Base-by-base conservation (phyloP, 345 rosid species). In the Heritiera fomes region DNA sequence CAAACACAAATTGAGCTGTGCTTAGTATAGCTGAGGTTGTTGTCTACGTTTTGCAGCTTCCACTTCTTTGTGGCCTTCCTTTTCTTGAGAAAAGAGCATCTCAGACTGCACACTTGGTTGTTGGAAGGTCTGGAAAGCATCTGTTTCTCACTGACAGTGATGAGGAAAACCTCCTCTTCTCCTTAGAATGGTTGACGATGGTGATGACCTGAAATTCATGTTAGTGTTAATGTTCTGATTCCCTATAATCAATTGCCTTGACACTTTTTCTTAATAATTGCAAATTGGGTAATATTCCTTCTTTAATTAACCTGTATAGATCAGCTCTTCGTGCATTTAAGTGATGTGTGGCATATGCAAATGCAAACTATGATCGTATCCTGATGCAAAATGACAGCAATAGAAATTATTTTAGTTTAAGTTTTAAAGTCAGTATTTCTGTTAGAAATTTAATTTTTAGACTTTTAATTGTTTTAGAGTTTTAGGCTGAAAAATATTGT, bases 321-420 rank as follows among this genome's bases (percentile, higher is more conserved):
- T 93, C 97, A 80, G 95, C 98, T 84, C 83, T 93, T 77, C 85
- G 84, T 69, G 86, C 95, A 60, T 95, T 95, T 81, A 89, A 91
- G 85, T 95, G 95, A 5, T 94, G 98, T 46, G 97, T 91, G 86
- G 95, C 92, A 40, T 95, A 93, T 86, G 96, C 98, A 73, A 94
- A 94, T 86, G 94, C 93, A 58, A 93, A 89, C 81, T 93, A 85
- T 75, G 98, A 95, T 76, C 87, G 94, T 90, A 95, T 93, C 28
- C 28, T 23, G 28, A 23, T 23, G 28, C 28, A 23, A 23, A 23
- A 23, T 23, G 28, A 0, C 28, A 23, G 28, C 28, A 23, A 23
- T 23, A 23, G 28, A 23, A 23, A 23, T 23, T 23, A 23, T 23
- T 23, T 23, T 23, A 23, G 28, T 23, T 23, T 23, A 23, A 23